A percentile compares a stretch with the other conserved stretches of the same genome.
These are phyloP conservation scores for Hygrocybe punicea DNA, from an alignment of 768 basidiomycete species.

Conservation along the genomic window DNA sequence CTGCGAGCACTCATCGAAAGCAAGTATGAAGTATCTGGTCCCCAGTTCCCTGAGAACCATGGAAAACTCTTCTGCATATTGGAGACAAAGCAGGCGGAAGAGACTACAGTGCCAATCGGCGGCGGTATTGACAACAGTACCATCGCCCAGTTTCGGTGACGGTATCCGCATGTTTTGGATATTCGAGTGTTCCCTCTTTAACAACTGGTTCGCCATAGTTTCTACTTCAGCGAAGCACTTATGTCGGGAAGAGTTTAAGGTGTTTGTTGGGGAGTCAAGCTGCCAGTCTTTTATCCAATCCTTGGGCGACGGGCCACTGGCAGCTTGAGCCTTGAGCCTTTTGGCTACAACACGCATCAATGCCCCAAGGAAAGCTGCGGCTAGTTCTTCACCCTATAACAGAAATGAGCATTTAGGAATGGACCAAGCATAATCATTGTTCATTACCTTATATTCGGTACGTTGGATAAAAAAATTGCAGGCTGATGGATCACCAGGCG, in stretches of 20 bases:
- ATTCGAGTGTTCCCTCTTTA: neutral
- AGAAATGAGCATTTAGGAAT: neutral
- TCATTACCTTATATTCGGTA: neutral
- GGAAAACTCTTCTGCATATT: neutral
- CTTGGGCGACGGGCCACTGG: neutral
- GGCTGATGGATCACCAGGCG: neutral
- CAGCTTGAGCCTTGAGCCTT: neutral
- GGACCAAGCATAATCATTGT: neutral
- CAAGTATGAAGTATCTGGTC: neutral
- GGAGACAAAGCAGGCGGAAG: neutral
- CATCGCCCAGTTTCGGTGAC: neutral
- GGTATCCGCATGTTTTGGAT: neutral
- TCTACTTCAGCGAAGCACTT: neutral
- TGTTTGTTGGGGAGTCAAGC: neutral
- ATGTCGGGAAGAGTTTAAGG: neutral
- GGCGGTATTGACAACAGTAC: neutral
- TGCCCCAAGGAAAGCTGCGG: constrained; percentile 5
- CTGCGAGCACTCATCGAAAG: constrained; percentile 4
- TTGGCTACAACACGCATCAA: constrained; percentile 4
- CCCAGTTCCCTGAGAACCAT: neutral
- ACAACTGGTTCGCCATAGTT: neutral
- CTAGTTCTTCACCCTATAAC: constrained; percentile 6
- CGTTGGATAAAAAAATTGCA: neutral
- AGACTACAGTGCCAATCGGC: neutral
- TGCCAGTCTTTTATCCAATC: neutral